Base-by-base conservation (phyloP, 441 rosid genomes). In the Erodium texanum region DNA sequence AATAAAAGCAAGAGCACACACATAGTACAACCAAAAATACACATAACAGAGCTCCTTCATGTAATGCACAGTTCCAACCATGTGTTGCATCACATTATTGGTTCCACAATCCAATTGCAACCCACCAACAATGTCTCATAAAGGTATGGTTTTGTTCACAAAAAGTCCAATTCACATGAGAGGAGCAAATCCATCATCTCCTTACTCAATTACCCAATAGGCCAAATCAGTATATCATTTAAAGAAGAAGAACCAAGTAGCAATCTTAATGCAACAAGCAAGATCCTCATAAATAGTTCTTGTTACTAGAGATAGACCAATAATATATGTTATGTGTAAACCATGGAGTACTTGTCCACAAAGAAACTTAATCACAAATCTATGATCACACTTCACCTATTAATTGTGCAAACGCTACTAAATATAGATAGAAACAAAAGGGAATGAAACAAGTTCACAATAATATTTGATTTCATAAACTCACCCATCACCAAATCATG, bases 41-140 rank as follows among this genome's bases (percentile, higher is more conserved):
- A 48, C 14, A 14, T 45, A 45, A 45, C 14, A 45, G 12, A 3
- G n/a, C 16, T 48, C 16, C 54, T n/a, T 48, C 15, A n/a, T 14
- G 15, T 4, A 0, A 48, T 12, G 54, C 54, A 15, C 18, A 48
- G 12, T 4, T 12, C 16, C 16, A 48, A 48, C 15, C 54, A 48
- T 48, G 15, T 48, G 54, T 48, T 48, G 54, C 54, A 48, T 48
- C 54, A 48, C 54, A 48, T 48, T 48, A 48, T 48, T 48, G 54
- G 18, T 48, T 48, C 54, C 54, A 48, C 15, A 48, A 48, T 48
- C 16, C 54, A 48, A 48, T 48, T 3, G 5, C 54, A 12, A 14
- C 54, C 54, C 18, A 12, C 54, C 54, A 48, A 48, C 54, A 48
- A 48, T 48, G 54, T 48, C n/a, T 48, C 54, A 48, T 1, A 1